These are phyloP conservation scores for Penicillium glabrum DNA, from an alignment of 2,329 filamentous ascomycete genomes.

Conservation along the genomic window DNA sequence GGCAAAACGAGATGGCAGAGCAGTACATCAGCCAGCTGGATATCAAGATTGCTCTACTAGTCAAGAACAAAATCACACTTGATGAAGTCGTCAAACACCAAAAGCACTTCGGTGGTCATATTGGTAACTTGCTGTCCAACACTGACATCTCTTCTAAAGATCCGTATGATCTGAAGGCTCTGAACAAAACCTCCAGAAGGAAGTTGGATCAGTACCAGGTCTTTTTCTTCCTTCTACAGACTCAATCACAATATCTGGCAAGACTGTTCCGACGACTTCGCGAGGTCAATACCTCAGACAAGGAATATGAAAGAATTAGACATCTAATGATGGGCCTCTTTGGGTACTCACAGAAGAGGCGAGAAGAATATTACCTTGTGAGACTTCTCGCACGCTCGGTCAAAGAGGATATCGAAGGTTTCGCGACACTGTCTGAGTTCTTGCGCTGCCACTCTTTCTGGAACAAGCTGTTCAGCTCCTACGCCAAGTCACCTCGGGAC, in stretches of 20 bases:
- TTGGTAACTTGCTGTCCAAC: conserved; percentile 81
- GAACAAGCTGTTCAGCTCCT: conserved; percentile 80
- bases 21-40: conserved; percentile 98
- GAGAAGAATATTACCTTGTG: conserved; percentile 94
- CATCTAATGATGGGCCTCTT: conserved; percentile 95
- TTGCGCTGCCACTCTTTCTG: conserved; percentile 90
- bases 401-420: conserved; percentile 78
- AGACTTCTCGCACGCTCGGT: conserved; percentile 83
- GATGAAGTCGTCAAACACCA: conserved; percentile 98
- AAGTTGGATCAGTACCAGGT: conserved; percentile 98
- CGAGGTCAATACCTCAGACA: conserved; percentile 81
- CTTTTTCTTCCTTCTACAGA: conserved; percentile 95
- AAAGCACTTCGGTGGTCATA: conserved; percentile 89
- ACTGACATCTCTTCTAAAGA: conserved; percentile 85
- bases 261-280: conserved; percentile 81
- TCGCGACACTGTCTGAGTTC: conserved; percentile 76
- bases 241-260: conserved; percentile 91
- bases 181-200: conserved; percentile 93
- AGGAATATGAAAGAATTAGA: conserved; percentile 89
- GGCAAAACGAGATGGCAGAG: conserved; percentile 94
- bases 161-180: conserved; percentile 91
- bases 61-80: conserved; percentile 99
- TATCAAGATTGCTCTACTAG: conserved; percentile 95
- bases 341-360: conserved; percentile 92
- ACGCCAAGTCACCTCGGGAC: conserved; percentile 86